Percentiles rank a stretch among this genome's conserved stretches.
phyloP scores from a whole-genome alignment of 2,329 filamentous ascomycete genomes.

The Dothistroma pini region DNA sequence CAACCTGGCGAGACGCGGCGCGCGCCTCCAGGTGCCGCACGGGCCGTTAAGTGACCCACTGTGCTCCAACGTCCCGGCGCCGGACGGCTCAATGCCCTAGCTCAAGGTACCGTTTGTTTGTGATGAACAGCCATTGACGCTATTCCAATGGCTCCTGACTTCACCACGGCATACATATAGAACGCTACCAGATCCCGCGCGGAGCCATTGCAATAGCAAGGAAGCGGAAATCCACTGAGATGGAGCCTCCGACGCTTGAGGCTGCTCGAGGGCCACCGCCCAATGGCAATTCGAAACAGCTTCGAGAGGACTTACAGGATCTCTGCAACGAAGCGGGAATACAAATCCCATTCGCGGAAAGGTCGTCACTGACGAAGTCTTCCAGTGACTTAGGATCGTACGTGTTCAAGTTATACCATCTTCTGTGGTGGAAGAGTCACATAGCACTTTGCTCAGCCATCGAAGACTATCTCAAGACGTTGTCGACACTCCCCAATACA shows the following conservation, averaged over 20 bases:
- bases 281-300: background rate
- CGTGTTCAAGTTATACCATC: constrained; percentile 1
- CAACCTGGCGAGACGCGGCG: background rate
- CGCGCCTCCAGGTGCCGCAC: background rate
- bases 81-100: background rate
- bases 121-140: background rate
- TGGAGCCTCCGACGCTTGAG: background rate
- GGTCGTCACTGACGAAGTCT: background rate
- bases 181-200: background rate
- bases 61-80: background rate
- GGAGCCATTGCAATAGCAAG: constrained; percentile 8
- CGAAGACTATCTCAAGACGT: background rate
- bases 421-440: constrained; percentile 12
- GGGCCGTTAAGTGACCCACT: background rate
- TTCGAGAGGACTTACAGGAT: constrained; percentile 1
- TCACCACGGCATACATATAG: background rate
- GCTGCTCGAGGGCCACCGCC: background rate
- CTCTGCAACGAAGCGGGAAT: constrained; percentile 6
- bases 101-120: background rate
- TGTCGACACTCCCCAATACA: background rate
- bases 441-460: constrained; percentile 3
- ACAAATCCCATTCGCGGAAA: background rate
- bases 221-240: constrained; percentile 7
- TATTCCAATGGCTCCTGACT: background rate
- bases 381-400: background rate